Evolutionary conservation across 345 rosid species (phyloP), one percentile per base, ranked within the genome.

Genomic region (Zanthoxylum bungeanum): DNA sequence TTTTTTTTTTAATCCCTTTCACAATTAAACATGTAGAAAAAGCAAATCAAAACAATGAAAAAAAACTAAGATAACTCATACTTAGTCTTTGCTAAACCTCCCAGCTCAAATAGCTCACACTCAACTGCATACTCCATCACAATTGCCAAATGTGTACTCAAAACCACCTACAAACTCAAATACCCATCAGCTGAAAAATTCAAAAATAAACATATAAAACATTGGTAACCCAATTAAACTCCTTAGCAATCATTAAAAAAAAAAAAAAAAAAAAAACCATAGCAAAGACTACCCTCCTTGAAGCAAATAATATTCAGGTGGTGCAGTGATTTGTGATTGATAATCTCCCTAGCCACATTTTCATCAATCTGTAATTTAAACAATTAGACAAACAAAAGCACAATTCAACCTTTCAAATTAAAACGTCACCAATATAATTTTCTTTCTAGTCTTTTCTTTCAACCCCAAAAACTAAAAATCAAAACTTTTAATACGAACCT

Each of bases 31-130:
- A 64, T 9, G n/a, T 37, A 25, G 11, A 40, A 1, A 7, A 59
- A 47, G 22, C 53, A 66, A 76, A 11, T 11, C 28, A 37, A 60
- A 60, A 3, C 19, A 0, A 59, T 31, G 44, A 59, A 30, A 59
- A n/a, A n/a, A 34, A 24, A 5, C 31, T 21, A 61, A 61, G 7
- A 25, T 11, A 40, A 40, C 40, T 7, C 14, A 10, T 44, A 87
- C 89, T 85, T 88, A 89, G 27, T 85, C 93, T 72, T 88, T 91
- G 46, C 91, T 88, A 73, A 88, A 88, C 72, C 93, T 83, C 69
- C 93, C 91, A 52, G 86, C 87, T 88, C 89, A n/a, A 88, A 88
- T 12, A 88, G 86, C 84, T 85, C 92, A 28, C 92, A 89, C 4
- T 86, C 89, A 14, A 86, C 88, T 27, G 92, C 92, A 72, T 85